Conservation (phyloP, 2,329 filamentous ascomycete genomes). For the Cordyceps militaris region DNA sequence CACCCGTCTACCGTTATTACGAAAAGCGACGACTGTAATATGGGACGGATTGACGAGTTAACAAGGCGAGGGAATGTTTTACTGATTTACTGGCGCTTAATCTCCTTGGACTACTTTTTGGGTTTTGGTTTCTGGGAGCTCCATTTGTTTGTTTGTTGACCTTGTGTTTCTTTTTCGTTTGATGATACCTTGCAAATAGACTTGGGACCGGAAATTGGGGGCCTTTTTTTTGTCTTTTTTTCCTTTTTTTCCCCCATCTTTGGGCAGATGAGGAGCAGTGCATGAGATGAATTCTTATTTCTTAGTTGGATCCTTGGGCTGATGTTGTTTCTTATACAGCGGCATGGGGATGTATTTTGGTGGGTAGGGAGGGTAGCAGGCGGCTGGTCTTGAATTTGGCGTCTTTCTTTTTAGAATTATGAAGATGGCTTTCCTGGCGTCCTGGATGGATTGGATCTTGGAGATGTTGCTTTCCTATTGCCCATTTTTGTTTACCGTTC, state of each 20-base stretch:
- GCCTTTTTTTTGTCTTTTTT: background rate
- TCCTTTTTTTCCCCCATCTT: background rate
- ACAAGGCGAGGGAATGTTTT: background rate
- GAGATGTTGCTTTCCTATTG: no score
- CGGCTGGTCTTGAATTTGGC: no score
- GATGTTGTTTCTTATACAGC: background rate
- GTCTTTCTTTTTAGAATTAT: no score
- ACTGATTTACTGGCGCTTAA: background rate
- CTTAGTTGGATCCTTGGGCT: background rate
- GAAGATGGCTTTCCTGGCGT: no score
- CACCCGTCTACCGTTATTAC: background rate
- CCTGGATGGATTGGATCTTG: no score
- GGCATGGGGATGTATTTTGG: no score
- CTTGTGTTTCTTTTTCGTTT: constrained; percentile 3
- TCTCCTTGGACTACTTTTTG: background rate
- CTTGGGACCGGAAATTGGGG: background rate
- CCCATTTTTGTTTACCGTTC: no score
- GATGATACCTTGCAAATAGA: constrained; percentile 12
- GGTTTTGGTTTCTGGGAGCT: background rate
- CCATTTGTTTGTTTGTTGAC: background rate
- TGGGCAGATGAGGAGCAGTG: background rate
- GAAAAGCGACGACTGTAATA: background rate
- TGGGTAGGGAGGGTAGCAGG: no score
- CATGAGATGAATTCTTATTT: background rate
- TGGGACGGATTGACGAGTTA: background rate